Evolutionary conservation across 495 filamentous ascomycete genomes (phyloP).

Genomic region (Neurospora sp.): DNA sequence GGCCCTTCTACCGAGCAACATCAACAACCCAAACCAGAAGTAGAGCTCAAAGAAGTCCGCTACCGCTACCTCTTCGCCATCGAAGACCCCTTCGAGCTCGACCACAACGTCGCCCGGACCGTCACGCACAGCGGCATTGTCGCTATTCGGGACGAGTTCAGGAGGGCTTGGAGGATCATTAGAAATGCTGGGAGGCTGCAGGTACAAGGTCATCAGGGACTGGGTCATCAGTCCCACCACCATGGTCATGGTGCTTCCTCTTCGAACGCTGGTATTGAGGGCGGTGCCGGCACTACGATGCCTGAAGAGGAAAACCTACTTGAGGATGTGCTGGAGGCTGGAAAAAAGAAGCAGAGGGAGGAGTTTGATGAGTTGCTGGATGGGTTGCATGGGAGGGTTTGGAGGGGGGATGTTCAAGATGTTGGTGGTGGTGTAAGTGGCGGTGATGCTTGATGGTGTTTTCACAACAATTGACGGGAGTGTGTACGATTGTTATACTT

Average conservation of each 20-base stretch:
- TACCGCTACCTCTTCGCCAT: constrained; percentile 78
- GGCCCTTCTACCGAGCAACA: neutral
- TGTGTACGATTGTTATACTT: no score
- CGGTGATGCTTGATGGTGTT: neutral
- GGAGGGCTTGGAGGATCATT: constrained; percentile 60
- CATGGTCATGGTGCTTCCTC: neutral
- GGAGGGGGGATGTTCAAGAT: neutral
- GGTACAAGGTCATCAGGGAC: neutral
- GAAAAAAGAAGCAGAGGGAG: neutral
- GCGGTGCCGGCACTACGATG: neutral
- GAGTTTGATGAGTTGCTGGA: neutral
- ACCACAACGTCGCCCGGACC: constrained; percentile 75
- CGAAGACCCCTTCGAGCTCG: constrained; percentile 77
- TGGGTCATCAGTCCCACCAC: neutral
- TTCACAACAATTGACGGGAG: neutral
- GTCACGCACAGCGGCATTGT: constrained; percentile 67
- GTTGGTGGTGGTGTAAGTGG: neutral
- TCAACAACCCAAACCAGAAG: constrained; percentile 3
- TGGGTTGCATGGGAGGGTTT: neutral
- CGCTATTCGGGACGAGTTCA: constrained; percentile 69
- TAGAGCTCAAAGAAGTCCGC: constrained; percentile 51
- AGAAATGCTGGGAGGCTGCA: constrained; percentile 18
- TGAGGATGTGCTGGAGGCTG: neutral
- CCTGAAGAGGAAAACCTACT: neutral
- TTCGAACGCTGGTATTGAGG: no score